phyloP scores from a whole-genome alignment of 306 rosid species.

The Corylus americana region DNA sequence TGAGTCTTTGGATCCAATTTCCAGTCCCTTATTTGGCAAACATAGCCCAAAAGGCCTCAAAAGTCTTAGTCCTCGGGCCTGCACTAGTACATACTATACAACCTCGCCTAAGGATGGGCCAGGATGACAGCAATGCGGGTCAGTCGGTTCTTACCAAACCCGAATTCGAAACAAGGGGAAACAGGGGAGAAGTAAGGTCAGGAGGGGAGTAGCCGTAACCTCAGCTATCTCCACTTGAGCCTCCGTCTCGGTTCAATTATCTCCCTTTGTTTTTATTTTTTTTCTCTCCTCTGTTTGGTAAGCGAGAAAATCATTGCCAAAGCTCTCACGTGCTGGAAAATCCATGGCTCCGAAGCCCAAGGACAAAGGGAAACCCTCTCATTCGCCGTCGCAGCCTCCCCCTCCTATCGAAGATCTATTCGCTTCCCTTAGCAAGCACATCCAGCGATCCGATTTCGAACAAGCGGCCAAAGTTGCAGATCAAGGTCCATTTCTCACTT shows the following conservation, averaged over 20 bases:
- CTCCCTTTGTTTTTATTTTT: not conserved
- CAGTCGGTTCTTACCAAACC: not conserved
- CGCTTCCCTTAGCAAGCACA: slow-evolving; percentile 66
- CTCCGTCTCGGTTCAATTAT: not conserved
- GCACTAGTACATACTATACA: no score
- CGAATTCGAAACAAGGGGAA: not conserved
- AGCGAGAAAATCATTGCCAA: slow-evolving; percentile 26
- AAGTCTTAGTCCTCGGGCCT: no score
- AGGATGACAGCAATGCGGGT: not conserved
- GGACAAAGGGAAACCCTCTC: slow-evolving; percentile 51
- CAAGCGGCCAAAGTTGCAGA: slow-evolving; percentile 79
- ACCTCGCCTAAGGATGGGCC: no score
- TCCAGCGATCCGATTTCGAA: slow-evolving; percentile 56
- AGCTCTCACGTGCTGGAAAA: not conserved
- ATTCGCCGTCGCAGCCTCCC: slow-evolving; percentile 54
- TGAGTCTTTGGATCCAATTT: no score
- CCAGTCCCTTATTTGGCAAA: no score
- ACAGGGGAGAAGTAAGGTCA: not conserved
- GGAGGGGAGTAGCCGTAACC: not conserved
- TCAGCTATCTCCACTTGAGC: not conserved
- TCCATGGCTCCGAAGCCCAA: slow-evolving; percentile 85
- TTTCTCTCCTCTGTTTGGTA: slow-evolving; percentile 22
- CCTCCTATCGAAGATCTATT: slow-evolving; percentile 88
- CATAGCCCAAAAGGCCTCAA: no score
- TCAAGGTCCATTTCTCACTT: slow-evolving; percentile 57